Conservation (phyloP, 805 yeast genomes). For the Yamadazyma paraphyllophila region DNA sequence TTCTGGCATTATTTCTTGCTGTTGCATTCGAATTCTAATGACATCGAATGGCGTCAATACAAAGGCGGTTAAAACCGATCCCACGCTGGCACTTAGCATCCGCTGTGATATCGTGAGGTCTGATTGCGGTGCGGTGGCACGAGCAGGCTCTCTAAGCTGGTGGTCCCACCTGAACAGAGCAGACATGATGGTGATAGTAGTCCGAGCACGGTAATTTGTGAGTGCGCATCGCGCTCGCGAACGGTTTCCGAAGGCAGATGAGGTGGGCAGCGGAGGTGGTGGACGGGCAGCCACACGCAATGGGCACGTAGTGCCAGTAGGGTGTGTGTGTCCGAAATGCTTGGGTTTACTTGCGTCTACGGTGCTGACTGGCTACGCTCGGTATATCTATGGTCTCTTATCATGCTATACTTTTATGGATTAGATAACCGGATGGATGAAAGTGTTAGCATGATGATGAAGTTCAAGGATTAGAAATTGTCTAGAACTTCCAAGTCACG, state of each 20-base stretch:
- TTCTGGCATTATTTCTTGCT: conserved; percentile 58
- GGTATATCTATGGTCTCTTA: too few relatives aligned
- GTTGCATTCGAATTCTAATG: conserved; percentile 72
- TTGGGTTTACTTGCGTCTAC: too few relatives aligned
- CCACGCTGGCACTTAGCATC: conserved; percentile 77
- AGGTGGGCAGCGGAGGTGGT: neutral
- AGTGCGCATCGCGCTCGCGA: neutral
- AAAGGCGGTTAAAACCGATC: conserved; percentile 68
- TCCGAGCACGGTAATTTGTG: neutral
- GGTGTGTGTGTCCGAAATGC: too few relatives aligned
- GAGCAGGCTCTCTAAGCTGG: conserved; percentile 20
- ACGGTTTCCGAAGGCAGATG: neutral
- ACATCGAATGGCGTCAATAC: conserved; percentile 83
- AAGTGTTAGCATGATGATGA: too few relatives aligned
- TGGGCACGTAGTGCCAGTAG: too few relatives aligned
- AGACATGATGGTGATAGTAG: conserved; percentile 1
- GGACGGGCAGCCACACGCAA: too few relatives aligned
- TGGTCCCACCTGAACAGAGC: conserved; percentile 1
- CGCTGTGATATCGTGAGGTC: conserved; percentile 42
- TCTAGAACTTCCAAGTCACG: too few relatives aligned
- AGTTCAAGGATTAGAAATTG: too few relatives aligned
- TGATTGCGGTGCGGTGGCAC: conserved; percentile 15
- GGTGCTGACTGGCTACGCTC: too few relatives aligned
- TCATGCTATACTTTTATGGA: too few relatives aligned
- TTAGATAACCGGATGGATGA: too few relatives aligned